A percentile compares a stretch with the other conserved stretches of the same genome.
phyloP scores from a whole-genome alignment of 2,329 filamentous ascomycete species.

The Rhynchosporium graminicola region DNA sequence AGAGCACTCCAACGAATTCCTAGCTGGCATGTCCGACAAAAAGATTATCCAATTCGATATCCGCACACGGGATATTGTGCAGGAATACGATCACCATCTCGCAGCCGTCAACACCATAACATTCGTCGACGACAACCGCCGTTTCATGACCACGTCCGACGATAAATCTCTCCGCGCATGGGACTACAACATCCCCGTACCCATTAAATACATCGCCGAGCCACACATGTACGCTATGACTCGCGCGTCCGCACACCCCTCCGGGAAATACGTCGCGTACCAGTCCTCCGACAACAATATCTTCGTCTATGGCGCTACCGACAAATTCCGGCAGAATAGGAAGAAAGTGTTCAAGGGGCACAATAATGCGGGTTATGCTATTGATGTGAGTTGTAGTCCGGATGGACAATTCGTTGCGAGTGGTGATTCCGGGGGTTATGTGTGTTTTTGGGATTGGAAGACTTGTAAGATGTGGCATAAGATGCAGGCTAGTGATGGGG shows the following conservation, averaged over 20 bases:
- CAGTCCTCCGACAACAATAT: constrained; percentile 96
- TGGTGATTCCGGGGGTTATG: constrained; percentile 84
- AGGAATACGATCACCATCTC: constrained; percentile 97
- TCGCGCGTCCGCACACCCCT: constrained; percentile 79
- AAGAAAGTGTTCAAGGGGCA: constrained; percentile 97
- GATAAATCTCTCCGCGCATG: constrained; percentile 95
- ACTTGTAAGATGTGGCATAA: constrained; percentile 99
- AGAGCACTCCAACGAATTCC: constrained; percentile 80
- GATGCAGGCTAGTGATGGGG: constrained; percentile 78
- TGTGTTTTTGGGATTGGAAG: constrained; percentile 99
- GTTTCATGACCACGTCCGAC: constrained; percentile 97
- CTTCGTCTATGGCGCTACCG: constrained; percentile 88
- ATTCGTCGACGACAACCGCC: constrained; percentile 89
- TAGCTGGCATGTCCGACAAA: constrained; percentile 97
- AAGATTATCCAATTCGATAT: constrained; percentile 98
- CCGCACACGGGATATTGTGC: constrained; percentile 75
- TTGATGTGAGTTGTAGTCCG: constrained; percentile 84
- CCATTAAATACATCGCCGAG: constrained; percentile 97
- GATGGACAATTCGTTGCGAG: constrained; percentile 89
- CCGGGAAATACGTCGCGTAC: constrained; percentile 91
- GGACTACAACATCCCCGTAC: constrained; percentile 98
- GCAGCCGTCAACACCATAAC: constrained; percentile 98
- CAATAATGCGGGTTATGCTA: constrained; percentile 91
- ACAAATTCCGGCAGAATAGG: constrained; percentile 95
- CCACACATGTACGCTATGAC: constrained; percentile 98